These are phyloP conservation scores for Aspergillus mulundensis DNA, from an alignment of 495 filamentous ascomycete species.

Conservation along the genomic window DNA sequence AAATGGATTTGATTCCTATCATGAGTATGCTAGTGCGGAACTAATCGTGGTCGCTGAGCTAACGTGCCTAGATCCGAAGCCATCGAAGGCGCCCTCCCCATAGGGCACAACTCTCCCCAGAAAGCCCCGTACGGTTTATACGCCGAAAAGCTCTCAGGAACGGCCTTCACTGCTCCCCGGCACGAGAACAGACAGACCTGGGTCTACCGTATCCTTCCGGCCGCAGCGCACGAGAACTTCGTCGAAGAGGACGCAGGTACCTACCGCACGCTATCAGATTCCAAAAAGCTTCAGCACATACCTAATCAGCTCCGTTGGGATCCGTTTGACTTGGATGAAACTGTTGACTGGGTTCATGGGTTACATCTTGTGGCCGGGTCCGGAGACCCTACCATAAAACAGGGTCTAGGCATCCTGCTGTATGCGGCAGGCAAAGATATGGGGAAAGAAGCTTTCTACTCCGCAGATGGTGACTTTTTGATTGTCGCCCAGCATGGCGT, in stretches of 20 bases:
- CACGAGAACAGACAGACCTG: slow-evolving; percentile 88
- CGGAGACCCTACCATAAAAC: slow-evolving; percentile 77
- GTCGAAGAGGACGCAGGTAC: slow-evolving; percentile 47
- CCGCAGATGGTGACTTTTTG: slow-evolving; percentile 85
- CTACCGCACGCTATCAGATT: slow-evolving; percentile 50
- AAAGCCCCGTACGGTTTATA: slow-evolving; percentile 82
- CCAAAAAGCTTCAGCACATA: slow-evolving; percentile 56
- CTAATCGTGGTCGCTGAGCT: background rate
- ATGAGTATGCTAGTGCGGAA: slow-evolving; percentile 42
- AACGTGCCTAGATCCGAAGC: slow-evolving; percentile 41
- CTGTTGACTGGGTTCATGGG: slow-evolving; percentile 74
- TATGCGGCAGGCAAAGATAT: slow-evolving; percentile 81
- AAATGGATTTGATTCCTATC: slow-evolving; percentile 56
- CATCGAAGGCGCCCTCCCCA: slow-evolving; percentile 54
- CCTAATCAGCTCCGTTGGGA: slow-evolving; percentile 93
- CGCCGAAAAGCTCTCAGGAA: slow-evolving; percentile 89
- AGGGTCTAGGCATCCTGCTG: slow-evolving; percentile 75
- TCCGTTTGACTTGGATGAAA: slow-evolving; percentile 74
- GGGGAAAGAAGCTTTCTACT: slow-evolving; percentile 76
- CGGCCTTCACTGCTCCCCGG: slow-evolving; percentile 86
- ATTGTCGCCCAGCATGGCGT: slow-evolving; percentile 81
- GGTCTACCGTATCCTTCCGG: slow-evolving; percentile 89
- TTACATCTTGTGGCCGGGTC: slow-evolving; percentile 75
- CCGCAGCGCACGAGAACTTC: slow-evolving; percentile 77
- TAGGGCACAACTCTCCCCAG: slow-evolving; percentile 82